Evolutionary conservation across 2,329 filamentous ascomycete species (phyloP), one percentile per base, ranked within the genome.

Genomic region (Aureobasidium melanogenum): DNA sequence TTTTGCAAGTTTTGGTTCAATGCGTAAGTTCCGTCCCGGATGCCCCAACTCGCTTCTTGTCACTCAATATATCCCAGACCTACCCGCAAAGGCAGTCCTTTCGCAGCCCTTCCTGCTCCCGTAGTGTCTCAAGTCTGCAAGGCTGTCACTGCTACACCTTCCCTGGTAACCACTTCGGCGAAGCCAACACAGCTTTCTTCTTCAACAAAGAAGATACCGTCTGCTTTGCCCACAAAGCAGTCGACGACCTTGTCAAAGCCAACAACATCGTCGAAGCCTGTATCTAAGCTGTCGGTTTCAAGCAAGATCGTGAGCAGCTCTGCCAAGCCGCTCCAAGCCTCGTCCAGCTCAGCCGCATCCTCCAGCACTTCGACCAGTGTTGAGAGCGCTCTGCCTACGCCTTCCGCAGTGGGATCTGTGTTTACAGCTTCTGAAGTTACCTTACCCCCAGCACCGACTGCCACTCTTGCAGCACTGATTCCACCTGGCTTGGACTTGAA

Each of bases 1-100:
- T 62, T 62, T 36, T 62, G 60, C 43, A 56, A 57, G 10, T 62
- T 62, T 24, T 62, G 60, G 60, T 56, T 41, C 51, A 41, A 43
- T 15, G 51, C 52, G 50, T 39, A 28, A 44, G 58, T 44, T 15
- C 3, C 15, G 28, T 15, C 24, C 15, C 19, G 5, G 12, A 17
- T 14, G 22, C 24, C 12, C 5, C 4, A 28, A 5, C 14, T 38
- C 14, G n/a, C 2, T 28, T 28, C 46, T 14, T 36, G 14, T 41
- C 19, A 6, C 22, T 51, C 12, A 51, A 14, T 26, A 15, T 19
- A 5, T 10, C 8, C 22, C n/a, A 60, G 44, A 14, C 32, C 34
- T 24, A 19, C 24, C 8, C 30, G 41, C 22, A 41, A 28, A 19
- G 36, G 54, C 10, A 48, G 51, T 50, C 60, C 51, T 19, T 55